Evolutionary conservation across 2,329 filamentous ascomycete species (phyloP).

Genomic region (Cyanodermella asteris): DNA sequence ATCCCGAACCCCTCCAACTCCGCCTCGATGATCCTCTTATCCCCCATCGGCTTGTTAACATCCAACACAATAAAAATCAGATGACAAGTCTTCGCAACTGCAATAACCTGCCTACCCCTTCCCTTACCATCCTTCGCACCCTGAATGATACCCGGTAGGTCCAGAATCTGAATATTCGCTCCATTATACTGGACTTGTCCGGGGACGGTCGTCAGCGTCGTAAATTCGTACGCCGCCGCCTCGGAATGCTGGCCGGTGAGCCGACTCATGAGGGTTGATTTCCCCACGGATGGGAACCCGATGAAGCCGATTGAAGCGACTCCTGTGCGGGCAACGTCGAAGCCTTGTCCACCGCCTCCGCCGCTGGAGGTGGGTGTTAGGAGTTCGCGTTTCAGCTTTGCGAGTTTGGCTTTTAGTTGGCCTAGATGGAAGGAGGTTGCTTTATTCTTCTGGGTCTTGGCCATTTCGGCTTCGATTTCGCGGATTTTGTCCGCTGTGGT

Average conservation of each 20-base stretch:
- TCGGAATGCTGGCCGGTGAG: constrained; percentile 94
- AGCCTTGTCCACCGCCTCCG: constrained; percentile 71
- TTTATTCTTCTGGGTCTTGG: constrained; percentile 58
- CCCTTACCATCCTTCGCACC: constrained; percentile 96
- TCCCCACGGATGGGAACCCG: constrained; percentile 92
- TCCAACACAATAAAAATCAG: constrained; percentile 96
- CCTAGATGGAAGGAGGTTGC: constrained; percentile 77
- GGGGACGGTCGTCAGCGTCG: constrained; percentile 88
- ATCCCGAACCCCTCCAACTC: constrained; percentile 96
- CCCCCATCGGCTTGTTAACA: constrained; percentile 92
- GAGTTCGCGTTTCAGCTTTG: constrained; percentile 90
- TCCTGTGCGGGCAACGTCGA: constrained; percentile 94
- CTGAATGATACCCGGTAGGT: constrained; percentile 95
- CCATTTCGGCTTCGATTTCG: constrained; percentile 82
- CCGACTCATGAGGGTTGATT: constrained; percentile 90
- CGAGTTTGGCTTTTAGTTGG: constrained; percentile 92
- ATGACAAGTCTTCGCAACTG: constrained; percentile 95
- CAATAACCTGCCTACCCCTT: constrained; percentile 93
- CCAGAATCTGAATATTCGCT: constrained; percentile 92
- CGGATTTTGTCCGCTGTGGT: constrained; percentile 99
- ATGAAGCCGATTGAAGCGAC: constrained; percentile 96
- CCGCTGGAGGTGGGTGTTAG: constrained; percentile 61
- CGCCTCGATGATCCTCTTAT: constrained; percentile 86
- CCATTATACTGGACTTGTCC: constrained; percentile 94
- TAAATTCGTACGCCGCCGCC: constrained; percentile 87